phyloP scores from a whole-genome alignment of 805 yeast genomes.

The Priceomyces fermenticarens region DNA sequence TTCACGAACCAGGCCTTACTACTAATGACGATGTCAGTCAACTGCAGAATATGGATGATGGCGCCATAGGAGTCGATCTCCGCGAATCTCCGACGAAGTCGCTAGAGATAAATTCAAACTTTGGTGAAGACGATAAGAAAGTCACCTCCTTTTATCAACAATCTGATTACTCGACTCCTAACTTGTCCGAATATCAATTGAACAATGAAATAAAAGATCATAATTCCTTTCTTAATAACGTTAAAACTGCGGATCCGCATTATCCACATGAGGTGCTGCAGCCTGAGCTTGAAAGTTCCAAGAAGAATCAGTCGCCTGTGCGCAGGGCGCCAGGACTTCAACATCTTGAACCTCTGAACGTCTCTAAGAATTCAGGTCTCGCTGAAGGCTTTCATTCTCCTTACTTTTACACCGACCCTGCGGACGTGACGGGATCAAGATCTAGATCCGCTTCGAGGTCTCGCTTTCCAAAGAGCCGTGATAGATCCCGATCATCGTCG shows the following conservation, averaged over 20 bases:
- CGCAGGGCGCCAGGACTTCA: neutral
- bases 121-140: neutral
- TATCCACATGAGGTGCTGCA: slow-evolving; percentile 18
- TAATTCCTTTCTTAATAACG: slow-evolving; percentile 29
- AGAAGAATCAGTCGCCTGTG: slow-evolving; percentile 1
- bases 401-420: slow-evolving; percentile 28
- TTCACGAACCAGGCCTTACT: neutral
- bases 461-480: slow-evolving; percentile 4
- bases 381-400: slow-evolving; percentile 30
- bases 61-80: neutral
- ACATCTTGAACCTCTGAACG: neutral
- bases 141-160: slow-evolving; percentile 11
- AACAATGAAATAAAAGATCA: slow-evolving; percentile 38
- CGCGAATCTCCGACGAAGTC: neutral
- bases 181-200: slow-evolving; percentile 43
- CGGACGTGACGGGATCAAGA: slow-evolving; percentile 29
- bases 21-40: neutral
- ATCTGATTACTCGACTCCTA: slow-evolving; percentile 38
- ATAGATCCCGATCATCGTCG: slow-evolving; percentile 20
- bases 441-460: slow-evolving; percentile 30
- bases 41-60: neutral
- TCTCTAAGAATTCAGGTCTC: neutral
- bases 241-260: slow-evolving; percentile 35
- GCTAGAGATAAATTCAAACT: neutral
- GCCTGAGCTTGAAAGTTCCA: neutral